Evolutionary conservation across 345 rosid species (phyloP).

Genomic region (Brassica carinata): DNA sequence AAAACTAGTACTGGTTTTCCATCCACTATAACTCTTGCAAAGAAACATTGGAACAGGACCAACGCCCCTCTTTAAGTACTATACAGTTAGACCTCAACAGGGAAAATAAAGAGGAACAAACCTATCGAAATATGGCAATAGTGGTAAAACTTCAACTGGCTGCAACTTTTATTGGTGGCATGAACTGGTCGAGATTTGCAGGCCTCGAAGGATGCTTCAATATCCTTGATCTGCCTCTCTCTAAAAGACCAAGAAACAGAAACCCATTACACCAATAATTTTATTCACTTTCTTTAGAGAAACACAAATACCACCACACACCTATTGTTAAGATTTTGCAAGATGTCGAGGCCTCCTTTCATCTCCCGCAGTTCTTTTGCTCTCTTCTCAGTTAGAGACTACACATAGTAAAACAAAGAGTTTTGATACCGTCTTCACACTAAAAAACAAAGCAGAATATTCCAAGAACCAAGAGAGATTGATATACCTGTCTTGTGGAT

Average conservation of each 20-base stretch:
- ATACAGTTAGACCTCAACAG: neutral
- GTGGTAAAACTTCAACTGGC: constrained; percentile 77
- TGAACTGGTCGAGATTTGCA: constrained; percentile 80
- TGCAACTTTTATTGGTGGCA: constrained; percentile 77
- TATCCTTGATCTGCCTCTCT: constrained; percentile 91
- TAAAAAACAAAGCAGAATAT: neutral
- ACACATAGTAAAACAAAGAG: constrained; percentile 32
- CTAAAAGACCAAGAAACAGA: constrained; percentile 46
- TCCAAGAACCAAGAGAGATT: neutral
- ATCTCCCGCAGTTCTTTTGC: constrained; percentile 88
- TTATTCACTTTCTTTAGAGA: neutral
- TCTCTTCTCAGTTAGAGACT: constrained; percentile 95
- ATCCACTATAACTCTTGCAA: constrained; percentile 3
- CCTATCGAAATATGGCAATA: constrained; percentile 91
- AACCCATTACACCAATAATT: neutral
- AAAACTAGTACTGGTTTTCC: constrained; percentile 8
- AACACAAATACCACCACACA: constrained; percentile 37
- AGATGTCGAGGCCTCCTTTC: constrained; percentile 71
- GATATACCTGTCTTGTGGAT: constrained; percentile 73
- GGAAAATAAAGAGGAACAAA: constrained; percentile 38
- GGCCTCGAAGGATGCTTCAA: constrained; percentile 85
- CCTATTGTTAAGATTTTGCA: constrained; percentile 83
- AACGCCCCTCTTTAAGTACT: neutral
- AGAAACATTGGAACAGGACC: constrained; percentile 10
- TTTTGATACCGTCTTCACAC: constrained; percentile 13